Percentiles rank a stretch among this genome's conserved stretches.
phyloP scores from a whole-genome alignment of 331 rosid species.

The Acacia pycnantha region DNA sequence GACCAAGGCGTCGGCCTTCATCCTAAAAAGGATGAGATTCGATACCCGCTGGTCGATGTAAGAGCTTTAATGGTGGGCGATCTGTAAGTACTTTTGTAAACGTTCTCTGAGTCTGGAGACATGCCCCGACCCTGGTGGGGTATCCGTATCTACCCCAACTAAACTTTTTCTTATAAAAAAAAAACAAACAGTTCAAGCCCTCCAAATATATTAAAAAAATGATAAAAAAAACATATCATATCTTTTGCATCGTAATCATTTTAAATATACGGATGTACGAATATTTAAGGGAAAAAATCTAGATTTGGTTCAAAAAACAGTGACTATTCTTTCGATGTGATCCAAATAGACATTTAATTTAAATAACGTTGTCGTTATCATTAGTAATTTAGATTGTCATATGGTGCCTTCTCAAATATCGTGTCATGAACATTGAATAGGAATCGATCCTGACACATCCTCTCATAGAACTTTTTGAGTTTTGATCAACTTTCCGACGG shows the following conservation, averaged over 20 bases:
- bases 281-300: too few relatives aligned
- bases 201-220: background rate
- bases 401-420: background rate
- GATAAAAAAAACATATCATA: too few relatives aligned
- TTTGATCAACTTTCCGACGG: background rate
- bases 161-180: too few relatives aligned
- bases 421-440: background rate
- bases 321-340: background rate
- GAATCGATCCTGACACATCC: background rate
- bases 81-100: too few relatives aligned
- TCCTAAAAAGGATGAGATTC: too few relatives aligned
- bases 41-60: too few relatives aligned
- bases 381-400: background rate
- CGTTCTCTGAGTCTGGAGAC: too few relatives aligned
- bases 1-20: too few relatives aligned
- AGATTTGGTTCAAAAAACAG: background rate
- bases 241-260: background rate
- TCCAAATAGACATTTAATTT: background rate
- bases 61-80: too few relatives aligned
- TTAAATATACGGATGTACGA: background rate
- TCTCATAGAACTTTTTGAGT: background rate
- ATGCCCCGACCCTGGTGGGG: too few relatives aligned
- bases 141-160: too few relatives aligned
- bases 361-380: background rate
- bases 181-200: background rate